phyloP scores from a whole-genome alignment of 371 early-diverging fungal genomes.

The Mortierella sp. region DNA sequence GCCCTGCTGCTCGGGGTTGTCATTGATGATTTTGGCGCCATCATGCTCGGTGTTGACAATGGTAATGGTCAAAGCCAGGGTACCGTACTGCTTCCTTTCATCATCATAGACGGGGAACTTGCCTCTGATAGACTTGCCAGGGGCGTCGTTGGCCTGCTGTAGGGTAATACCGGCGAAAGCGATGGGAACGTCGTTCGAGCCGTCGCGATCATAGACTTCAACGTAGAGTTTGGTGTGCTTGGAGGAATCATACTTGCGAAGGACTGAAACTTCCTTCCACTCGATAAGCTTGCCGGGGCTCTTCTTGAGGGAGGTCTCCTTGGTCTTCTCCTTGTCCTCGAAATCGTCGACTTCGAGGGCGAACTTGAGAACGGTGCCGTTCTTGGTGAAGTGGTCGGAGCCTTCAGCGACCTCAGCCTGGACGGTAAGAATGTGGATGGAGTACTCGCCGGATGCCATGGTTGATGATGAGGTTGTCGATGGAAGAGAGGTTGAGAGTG shows the following conservation, averaged over 20 bases:
- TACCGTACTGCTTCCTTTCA: constrained; percentile 17
- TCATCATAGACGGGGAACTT: constrained; percentile 7
- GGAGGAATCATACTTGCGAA: constrained; percentile 1
- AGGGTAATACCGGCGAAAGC: constrained; percentile 65
- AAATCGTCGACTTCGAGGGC: background rate
- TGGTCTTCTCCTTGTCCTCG: constrained; percentile 1
- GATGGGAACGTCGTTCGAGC: constrained; percentile 54
- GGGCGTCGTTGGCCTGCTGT: constrained; percentile 2
- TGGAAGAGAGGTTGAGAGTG: no score
- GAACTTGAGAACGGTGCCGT: no score
- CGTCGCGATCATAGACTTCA: constrained; percentile 60
- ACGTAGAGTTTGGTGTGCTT: constrained; percentile 52
- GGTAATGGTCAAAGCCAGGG: constrained; percentile 9
- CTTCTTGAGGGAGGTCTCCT: constrained; percentile 15
- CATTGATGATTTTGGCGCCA: background rate
- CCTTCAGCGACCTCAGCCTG: no score
- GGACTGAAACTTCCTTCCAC: constrained; percentile 16
- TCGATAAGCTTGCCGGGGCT: constrained; percentile 17
- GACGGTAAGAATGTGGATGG: no score
- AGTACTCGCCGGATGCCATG: no score
- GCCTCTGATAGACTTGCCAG: constrained; percentile 7
- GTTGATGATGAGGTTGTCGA: no score
- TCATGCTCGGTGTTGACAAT: background rate
- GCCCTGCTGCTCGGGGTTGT: background rate
- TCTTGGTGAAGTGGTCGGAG: no score